phyloP scores from a whole-genome alignment of 2,329 filamentous ascomycete species.

The Aureobasidium vineae region DNA sequence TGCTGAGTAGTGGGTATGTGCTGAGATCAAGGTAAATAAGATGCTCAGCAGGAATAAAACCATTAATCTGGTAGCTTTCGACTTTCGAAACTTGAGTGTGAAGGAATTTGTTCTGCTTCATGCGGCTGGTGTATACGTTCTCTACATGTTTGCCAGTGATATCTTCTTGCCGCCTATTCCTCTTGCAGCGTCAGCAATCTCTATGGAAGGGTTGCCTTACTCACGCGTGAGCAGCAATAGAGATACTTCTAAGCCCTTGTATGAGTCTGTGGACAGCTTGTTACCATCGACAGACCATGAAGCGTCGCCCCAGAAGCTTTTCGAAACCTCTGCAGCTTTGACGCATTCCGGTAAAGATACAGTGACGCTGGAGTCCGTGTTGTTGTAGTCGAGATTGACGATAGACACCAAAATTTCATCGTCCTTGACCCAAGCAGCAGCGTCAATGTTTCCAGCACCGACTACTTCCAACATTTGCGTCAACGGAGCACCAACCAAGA shows the following conservation, averaged over 20 bases:
- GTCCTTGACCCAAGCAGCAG: conserved; percentile 43
- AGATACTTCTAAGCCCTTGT: background rate
- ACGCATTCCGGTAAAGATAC: conserved; percentile 29
- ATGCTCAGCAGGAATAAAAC: no score
- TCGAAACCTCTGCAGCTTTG: background rate
- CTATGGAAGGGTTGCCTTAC: background rate
- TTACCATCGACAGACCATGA: conserved; percentile 23
- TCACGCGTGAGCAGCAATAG: background rate
- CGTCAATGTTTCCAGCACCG: conserved; percentile 41
- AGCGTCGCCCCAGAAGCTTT: conserved; percentile 30
- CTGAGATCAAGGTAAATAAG: no score
- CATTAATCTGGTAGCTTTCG: no score
- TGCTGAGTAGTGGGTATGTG: background rate
- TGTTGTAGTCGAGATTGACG: conserved; percentile 40
- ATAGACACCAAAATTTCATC: conserved; percentile 43
- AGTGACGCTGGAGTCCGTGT: conserved; percentile 27
- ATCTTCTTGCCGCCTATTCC: no score
- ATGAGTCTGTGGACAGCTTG: background rate
- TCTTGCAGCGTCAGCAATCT: no score
- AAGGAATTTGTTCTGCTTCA: no score
- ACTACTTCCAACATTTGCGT: conserved; percentile 31
- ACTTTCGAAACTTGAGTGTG: no score
- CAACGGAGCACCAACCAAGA: conserved; percentile 39
- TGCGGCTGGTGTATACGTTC: no score
- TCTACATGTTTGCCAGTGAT: no score